A percentile compares a stretch with the other conserved stretches of the same genome.
These are phyloP conservation scores for Colletotrichum sp. DNA, from an alignment of 2,329 filamentous ascomycete genomes.

Conservation along the genomic window DNA sequence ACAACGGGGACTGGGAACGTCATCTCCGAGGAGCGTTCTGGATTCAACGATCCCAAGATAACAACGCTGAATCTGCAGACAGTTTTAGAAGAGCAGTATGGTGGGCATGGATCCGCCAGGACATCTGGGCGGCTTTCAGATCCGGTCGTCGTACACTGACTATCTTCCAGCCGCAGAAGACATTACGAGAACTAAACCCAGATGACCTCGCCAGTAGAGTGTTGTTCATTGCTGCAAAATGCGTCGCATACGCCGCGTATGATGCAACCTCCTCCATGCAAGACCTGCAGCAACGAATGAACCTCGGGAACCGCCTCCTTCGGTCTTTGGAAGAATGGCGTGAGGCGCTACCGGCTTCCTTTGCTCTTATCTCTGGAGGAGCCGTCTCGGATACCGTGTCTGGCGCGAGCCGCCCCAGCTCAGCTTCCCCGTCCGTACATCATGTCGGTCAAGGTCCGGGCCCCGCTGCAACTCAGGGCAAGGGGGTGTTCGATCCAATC, in stretches of 20 bases:
- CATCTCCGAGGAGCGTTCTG: conserved; percentile 68
- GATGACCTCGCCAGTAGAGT: conserved; percentile 56
- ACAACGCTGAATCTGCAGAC: conserved; percentile 56
- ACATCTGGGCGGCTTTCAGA: conserved; percentile 66
- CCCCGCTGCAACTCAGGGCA: conserved; percentile 31
- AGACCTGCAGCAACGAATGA: conserved; percentile 25
- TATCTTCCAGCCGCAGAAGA: conserved; percentile 58
- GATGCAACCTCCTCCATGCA: conserved; percentile 23
- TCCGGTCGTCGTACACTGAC: conserved; percentile 58
- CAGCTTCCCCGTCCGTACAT: background rate
- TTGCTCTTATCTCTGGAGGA: conserved; percentile 35
- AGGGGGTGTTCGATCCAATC: conserved; percentile 42
- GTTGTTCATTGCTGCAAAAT: conserved; percentile 56
- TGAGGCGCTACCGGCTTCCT: background rate
- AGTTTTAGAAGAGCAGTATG: conserved; percentile 61
- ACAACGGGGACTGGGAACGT: conserved; percentile 53
- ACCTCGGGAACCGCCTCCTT: conserved; percentile 32
- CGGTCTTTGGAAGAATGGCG: conserved; percentile 1
- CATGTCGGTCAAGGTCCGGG: background rate
- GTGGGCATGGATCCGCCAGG: conserved; percentile 69
- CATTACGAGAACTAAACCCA: conserved; percentile 47
- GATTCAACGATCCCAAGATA: conserved; percentile 65
- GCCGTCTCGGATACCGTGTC: conserved; percentile 19
- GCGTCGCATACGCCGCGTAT: conserved; percentile 59
- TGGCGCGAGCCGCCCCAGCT: background rate